Percentiles rank a stretch among this genome's conserved stretches.
These are phyloP conservation scores for Schwanniomyces occidentalis DNA, from an alignment of 805 yeast species.

Conservation along the genomic window DNA sequence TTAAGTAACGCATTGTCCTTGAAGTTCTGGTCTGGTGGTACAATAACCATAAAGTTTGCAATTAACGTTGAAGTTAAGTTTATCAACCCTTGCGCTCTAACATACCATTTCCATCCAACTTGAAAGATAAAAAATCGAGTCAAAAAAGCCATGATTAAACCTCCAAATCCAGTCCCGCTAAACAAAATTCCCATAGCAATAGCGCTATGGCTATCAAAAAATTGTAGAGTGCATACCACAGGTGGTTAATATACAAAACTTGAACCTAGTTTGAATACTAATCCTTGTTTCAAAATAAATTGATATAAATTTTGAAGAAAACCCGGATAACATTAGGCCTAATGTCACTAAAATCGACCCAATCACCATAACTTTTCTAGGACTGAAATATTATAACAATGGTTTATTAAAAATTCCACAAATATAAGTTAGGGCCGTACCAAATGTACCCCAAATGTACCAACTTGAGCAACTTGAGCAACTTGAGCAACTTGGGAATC, in stretches of 20 bases:
- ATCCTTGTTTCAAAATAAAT: conserved; percentile 32
- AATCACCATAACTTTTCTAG: conserved; percentile 22
- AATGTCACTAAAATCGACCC: conserved; percentile 26
- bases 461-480: conserved; percentile 34
- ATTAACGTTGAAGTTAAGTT: conserved; percentile 14
- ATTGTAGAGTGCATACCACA: conserved; percentile 32
- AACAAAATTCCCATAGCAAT: conserved; percentile 35
- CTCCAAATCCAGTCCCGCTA: conserved; percentile 39
- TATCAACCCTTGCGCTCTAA: conserved; percentile 30
- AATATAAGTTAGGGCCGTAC: conserved; percentile 29
- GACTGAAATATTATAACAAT: conserved; percentile 14
- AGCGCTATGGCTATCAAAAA: conserved; percentile 28
- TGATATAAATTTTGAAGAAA: conserved; percentile 20
- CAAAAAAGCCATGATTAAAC: conserved; percentile 28
- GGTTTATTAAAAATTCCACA: conserved; percentile 26
- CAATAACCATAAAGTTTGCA: conserved; percentile 15
- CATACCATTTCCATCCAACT: conserved; percentile 36
- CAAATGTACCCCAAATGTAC: too few relatives aligned
- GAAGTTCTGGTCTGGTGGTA: conserved; percentile 9
- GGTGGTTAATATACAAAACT: conserved; percentile 33
- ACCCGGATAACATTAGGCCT: conserved; percentile 28
- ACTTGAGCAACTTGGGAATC: conserved; percentile 30
- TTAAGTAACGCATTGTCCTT: conserved; percentile 9
- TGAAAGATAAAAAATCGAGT: conserved; percentile 22
- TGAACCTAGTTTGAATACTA: conserved; percentile 34